Percentiles rank a stretch among this genome's conserved stretches.
These are phyloP conservation scores for Helicocarpus griseus DNA, from an alignment of 2,329 filamentous ascomycete genomes.

Conservation along the genomic window DNA sequence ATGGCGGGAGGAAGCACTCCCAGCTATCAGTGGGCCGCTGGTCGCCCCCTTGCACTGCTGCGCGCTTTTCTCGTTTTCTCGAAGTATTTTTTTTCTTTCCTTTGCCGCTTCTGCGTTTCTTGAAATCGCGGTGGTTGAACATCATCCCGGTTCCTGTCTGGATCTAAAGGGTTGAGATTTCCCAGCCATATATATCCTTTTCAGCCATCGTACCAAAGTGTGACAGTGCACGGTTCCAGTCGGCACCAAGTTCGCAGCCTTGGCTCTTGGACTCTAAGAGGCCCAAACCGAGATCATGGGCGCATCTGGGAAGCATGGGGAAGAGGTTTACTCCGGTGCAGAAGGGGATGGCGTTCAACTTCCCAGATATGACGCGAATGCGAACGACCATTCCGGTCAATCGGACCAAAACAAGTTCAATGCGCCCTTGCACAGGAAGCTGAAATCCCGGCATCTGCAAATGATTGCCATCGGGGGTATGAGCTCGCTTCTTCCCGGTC, in stretches of 20 bases:
- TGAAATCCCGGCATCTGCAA: conserved; percentile 52
- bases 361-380: not conserved
- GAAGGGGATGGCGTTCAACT: not conserved
- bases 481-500: conserved; percentile 49
- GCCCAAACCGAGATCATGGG: too few species aligned
- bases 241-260: too few species aligned
- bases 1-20: not conserved
- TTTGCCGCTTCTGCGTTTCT: too few species aligned
- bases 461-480: conserved; percentile 54
- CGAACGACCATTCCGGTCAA: not conserved
- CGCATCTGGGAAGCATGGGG: too few species aligned
- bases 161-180: too few species aligned
- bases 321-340: not conserved
- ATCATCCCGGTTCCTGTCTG: too few species aligned
- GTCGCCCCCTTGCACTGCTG: not conserved
- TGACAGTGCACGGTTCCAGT: too few species aligned
- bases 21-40: not conserved
- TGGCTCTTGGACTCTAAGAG: too few species aligned
- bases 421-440: conserved; percentile 33
- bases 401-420: not conserved
- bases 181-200: too few species aligned
- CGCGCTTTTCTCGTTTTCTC: not conserved
- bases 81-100: too few species aligned
- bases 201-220: too few species aligned
- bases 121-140: too few species aligned